A percentile compares a stretch with the other conserved stretches of the same genome.
Evolutionary conservation across 148 eudicot species (phyloP).

Genomic region (Chenopodium berlandieri): DNA sequence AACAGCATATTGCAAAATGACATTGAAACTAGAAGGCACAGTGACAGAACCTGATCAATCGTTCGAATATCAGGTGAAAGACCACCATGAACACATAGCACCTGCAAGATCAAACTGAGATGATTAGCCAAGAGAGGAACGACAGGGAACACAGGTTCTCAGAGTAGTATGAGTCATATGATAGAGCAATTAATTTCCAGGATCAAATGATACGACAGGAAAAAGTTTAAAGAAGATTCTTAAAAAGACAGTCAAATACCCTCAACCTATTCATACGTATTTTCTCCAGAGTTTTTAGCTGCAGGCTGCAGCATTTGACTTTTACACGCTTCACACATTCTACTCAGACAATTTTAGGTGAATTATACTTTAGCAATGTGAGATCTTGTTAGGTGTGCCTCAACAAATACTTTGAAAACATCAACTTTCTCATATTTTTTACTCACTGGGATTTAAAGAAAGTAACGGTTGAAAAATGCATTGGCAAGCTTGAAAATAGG

Average conservation of each 20-base stretch:
- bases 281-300: no score
- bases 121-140: not conserved
- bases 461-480: no score
- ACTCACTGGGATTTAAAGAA: no score
- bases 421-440: no score
- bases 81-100: constrained; percentile 98
- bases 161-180: not conserved
- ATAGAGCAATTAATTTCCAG: not conserved
- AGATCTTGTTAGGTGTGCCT: no score
- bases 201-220: not conserved
- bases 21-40: constrained; percentile 3
- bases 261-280: not conserved
- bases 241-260: not conserved
- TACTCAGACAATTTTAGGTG: no score
- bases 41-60: constrained; percentile 72
- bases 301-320: no score
- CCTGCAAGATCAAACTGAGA: constrained; percentile 45
- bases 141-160: not conserved
- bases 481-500: no score
- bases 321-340: no score
- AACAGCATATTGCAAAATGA: not conserved
- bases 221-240: not conserved
- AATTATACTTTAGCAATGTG: no score
- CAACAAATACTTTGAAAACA: no score
- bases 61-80: constrained; percentile 97